Base-by-base conservation (phyloP, 2,329 filamentous ascomycete species). In the Cryphonectria japonica region DNA sequence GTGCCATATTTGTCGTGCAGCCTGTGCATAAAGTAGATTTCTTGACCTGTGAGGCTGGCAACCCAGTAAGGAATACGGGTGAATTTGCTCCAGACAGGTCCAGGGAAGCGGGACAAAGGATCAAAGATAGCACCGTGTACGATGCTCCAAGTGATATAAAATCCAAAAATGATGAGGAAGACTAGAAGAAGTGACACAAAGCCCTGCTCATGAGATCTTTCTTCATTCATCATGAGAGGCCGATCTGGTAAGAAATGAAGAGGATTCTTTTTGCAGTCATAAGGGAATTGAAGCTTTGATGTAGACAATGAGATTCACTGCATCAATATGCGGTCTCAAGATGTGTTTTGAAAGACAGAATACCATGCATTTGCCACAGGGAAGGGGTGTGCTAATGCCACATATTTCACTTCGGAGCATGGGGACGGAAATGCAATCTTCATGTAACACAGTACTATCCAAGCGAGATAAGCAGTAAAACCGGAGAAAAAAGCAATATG, bases 61-160 rank as follows among this genome's bases (percentile, higher is more conserved):
- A 74, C 65, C 74, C 74, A 75, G 41, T 74, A 76, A 1, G 76
- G 76, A 1, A 76, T 69, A 3, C 75, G 74, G 32, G 69, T 77
- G 29, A 76, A 65, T 6, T 67, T 71, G 1, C 62, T 57, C 3
- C 76, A 50, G 50, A 69, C 69, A 11, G 67, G 68, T 1, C 70
- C 68, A 7, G 70, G 68, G n/a, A 69, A 72, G 34, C 32, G 62
- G 6, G 68, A 62, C 2, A 70, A 64, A 7, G 68, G 70, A 19
- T 72, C 59, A 11, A 64, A 50, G 34, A 59, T 46, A 16, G 14
- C 57, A 9, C 46, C 14, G n/a, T 69, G 61, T n/a, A 66, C 29
- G 22, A 66, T 52, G n/a, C 9, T 52, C 68, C 68, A 66, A 39
- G 37, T 13, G 3, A 11, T 32, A 16, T 54, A 67, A 1, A 43